Base-by-base conservation (phyloP, 2,329 filamentous ascomycete genomes). In the Botrytis cinerea region DNA sequence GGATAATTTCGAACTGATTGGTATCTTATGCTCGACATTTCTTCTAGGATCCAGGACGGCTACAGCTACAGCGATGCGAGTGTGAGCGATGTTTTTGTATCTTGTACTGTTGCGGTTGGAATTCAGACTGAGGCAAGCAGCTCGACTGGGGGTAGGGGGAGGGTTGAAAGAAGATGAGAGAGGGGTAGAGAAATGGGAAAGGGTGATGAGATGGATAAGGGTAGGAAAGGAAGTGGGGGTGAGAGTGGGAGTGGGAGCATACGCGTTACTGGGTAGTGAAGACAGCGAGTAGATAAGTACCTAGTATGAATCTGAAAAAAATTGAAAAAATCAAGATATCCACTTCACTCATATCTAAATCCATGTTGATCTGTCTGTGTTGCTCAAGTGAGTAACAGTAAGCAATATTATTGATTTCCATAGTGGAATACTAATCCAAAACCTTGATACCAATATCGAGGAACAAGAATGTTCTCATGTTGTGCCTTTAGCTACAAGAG, bases 1-100 rank as follows among this genome's bases (percentile, higher is more conserved):
- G 64, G 46, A 67, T 54, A 54, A 40, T 67, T 67, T 54, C 46
- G 46, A 67, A 54, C 10, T 40, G 46, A 10, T 54, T 67, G 35
- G 20, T 54, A 54, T 25, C 46, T 67, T 54, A 38, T n/a, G 2
- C 45, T 51, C 14, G 4, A 28, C 32, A 28, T 14, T n/a, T 32
- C 16, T 54, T 40, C 28, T 4, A 35, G 35, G 8, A 16, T 35
- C 46, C 38, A 20, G 22, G 2, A 25, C 9, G 8, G 7, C 32
- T 35, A 51, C 28, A 35, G 45, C 10, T 9, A 25, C 45, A 38
- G 32, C 45, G 38, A 38, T 38, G 38, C 38, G n/a, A 32, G 18
- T 28, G 51, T 54, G 51, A 18, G 51, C n/a, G 16, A 28, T n/a
- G 12, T 66, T 51, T 38, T 66, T 35, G 28, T 25, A 48, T 66